Evolutionary conservation across 805 yeast genomes (phyloP), one percentile per base, ranked within the genome.

Genomic region (Zygoascus bituminiphila): DNA sequence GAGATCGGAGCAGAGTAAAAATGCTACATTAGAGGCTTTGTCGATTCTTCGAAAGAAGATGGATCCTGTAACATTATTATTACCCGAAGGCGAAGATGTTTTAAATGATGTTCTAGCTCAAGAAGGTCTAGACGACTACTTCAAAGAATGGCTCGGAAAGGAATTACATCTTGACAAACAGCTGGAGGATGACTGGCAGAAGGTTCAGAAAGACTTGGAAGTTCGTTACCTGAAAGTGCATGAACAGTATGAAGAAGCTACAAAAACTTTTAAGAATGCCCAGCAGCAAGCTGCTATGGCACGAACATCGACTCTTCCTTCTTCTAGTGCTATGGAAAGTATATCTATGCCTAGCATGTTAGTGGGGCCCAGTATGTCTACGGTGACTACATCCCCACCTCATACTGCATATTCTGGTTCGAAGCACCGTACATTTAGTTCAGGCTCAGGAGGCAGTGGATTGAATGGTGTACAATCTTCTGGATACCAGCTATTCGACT

Each of bases 161-260:
- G 58, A 61, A 33, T 42, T 57, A 15, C 57, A 53, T 2, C 48
- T 51, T 14, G 66, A 65, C 31, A 52, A 57, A 14, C 48, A 51
- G 15, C 60, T 65, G 8, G 72, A 68, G 45, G 55, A 51, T 15
- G 58, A 60, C 17, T 68, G 73, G 73, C 51, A 54, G 21, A 56
- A 60, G n/a, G 56, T 59, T 1, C 69, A 64, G 43, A 58, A 62
- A 43, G 56, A 54, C 2, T 57, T 69, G 25, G 72, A 68, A 46
- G 47, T 57, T 47, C 54, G 67, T 5, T 69, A 69, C 45, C 55
- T 65, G 2, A 57, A 59, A 31, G 69, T 65, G 10, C 64, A 63
- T 33, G 55, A 60, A 22, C 56, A 56, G 42, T 65, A 58, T 39
- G 62, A 65, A 21, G 61, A 57, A 19, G 65, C 69, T 4, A 25